A percentile compares a stretch with the other conserved stretches of the same genome.
These are phyloP conservation scores for Pseudovirgaria hyperparasitica DNA, from an alignment of 2,329 filamentous ascomycete species.

Conservation along the genomic window DNA sequence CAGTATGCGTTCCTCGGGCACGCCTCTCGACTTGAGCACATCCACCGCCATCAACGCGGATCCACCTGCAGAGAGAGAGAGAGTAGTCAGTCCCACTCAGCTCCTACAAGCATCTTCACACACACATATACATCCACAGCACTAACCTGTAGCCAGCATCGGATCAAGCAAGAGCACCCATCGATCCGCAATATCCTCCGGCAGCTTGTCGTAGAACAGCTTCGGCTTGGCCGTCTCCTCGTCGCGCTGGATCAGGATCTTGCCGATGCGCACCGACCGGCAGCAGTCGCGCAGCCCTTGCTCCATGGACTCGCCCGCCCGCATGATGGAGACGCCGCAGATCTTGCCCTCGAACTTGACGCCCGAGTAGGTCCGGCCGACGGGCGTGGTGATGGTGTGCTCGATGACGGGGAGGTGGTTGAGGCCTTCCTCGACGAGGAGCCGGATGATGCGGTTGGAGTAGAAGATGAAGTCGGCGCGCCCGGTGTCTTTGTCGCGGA, in stretches of 20 bases:
- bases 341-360: slow-evolving; percentile 97
- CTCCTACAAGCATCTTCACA: slow-evolving; percentile 3
- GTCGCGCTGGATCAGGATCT: slow-evolving; percentile 94
- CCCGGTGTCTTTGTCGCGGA: slow-evolving; percentile 78
- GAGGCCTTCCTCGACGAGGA: slow-evolving; percentile 91
- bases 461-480: slow-evolving; percentile 99
- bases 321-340: slow-evolving; percentile 96
- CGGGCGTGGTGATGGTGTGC: slow-evolving; percentile 80
- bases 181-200: slow-evolving; percentile 78
- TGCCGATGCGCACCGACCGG: slow-evolving; percentile 92
- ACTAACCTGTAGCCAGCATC: slow-evolving; percentile 93
- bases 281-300: slow-evolving; percentile 93
- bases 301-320: slow-evolving; percentile 96
- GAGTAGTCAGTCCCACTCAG: slow-evolving; percentile 1
- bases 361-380: slow-evolving; percentile 76
- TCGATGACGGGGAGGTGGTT: slow-evolving; percentile 91
- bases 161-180: slow-evolving; percentile 93
- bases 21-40: slow-evolving; percentile 76
- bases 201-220: slow-evolving; percentile 95
- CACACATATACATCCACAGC: neutral
- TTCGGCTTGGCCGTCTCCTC: slow-evolving; percentile 88
- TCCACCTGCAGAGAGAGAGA: slow-evolving; percentile 46
- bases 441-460: slow-evolving; percentile 92
- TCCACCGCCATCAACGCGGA: slow-evolving; percentile 96
- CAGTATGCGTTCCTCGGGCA: slow-evolving; percentile 87